Conservation (phyloP, 305 asterid species). For the Ruellia speciosa region DNA sequence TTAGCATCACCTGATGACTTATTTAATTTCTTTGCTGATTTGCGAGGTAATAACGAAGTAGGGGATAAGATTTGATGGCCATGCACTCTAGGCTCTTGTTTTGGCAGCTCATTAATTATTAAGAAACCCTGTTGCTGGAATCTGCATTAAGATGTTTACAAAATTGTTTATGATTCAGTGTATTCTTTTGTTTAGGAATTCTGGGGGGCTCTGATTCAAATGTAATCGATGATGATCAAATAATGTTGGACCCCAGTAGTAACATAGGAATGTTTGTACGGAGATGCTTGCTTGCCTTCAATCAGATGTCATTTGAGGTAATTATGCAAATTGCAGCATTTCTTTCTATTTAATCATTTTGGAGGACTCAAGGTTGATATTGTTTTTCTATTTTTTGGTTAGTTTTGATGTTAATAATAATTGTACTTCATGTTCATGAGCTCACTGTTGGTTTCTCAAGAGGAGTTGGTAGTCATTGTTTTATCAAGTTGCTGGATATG, state of each 20-base stretch:
- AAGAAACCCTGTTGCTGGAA: background rate
- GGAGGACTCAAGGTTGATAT: background rate
- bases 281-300: slow-evolving; percentile 74
- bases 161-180: slow-evolving; percentile 5
- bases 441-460: background rate
- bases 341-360: slow-evolving; percentile 4
- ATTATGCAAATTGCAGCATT: background rate
- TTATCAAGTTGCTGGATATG: slow-evolving; percentile 1
- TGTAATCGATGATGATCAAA: slow-evolving; percentile 77
- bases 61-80: slow-evolving; percentile 5
- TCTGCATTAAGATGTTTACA: slow-evolving; percentile 10
- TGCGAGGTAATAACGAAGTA: slow-evolving; percentile 48
- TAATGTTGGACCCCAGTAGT: slow-evolving; percentile 79
- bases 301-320: slow-evolving; percentile 89
- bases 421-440: background rate
- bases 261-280: slow-evolving; percentile 68
- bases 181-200: slow-evolving; percentile 38
- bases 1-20: slow-evolving; percentile 73
- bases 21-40: slow-evolving; percentile 65
- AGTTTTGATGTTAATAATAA: background rate
- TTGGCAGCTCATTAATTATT: too few relatives aligned
- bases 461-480: slow-evolving; percentile 2
- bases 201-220: slow-evolving; percentile 59
- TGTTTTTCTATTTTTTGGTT: background rate
- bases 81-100: background rate